phyloP scores from a whole-genome alignment of 495 filamentous ascomycete species.

The Glarea lozoyensis region DNA sequence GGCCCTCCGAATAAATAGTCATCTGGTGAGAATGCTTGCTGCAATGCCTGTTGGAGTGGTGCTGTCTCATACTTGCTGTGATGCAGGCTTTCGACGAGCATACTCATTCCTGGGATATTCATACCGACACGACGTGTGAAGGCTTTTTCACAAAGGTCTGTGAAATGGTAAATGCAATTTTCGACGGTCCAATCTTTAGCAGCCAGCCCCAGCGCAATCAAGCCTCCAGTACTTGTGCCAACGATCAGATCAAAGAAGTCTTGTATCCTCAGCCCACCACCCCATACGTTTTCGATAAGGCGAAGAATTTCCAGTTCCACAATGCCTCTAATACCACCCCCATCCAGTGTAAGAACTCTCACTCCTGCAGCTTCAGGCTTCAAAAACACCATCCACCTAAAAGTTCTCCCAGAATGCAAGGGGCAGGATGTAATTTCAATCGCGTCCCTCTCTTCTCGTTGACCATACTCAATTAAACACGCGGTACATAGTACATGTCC shows the following conservation, averaged over 20 bases:
- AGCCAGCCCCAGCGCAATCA: constrained; percentile 47
- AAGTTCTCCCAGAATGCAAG: constrained; percentile 24
- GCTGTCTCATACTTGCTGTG: constrained; percentile 33
- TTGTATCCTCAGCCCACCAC: constrained; percentile 29
- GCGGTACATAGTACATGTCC: constrained; percentile 48
- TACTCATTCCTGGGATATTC: constrained; percentile 26
- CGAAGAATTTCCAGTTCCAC: constrained; percentile 36
- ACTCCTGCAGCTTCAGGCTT: constrained; percentile 38
- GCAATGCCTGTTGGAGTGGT: constrained; percentile 28
- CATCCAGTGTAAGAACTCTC: constrained; percentile 48
- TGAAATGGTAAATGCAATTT: constrained; percentile 33
- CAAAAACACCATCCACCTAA: constrained; percentile 30
- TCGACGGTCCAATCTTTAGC: constrained; percentile 37
- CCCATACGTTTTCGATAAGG: constrained; percentile 30
- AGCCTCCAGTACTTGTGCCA: constrained; percentile 46
- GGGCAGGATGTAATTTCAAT: constrained; percentile 27
- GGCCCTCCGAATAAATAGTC: constrained; percentile 32
- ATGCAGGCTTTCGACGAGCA: constrained; percentile 27
- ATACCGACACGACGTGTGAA: constrained; percentile 32
- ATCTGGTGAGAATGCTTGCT: constrained; percentile 22
- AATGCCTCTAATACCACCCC: constrained; percentile 44
- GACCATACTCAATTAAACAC: constrained; percentile 20
- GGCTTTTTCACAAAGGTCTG: constrained; percentile 29
- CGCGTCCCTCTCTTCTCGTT: constrained; percentile 19
- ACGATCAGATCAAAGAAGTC: constrained; percentile 42